Base-by-base conservation (phyloP, 345 rosid species). In the Syzygium aqueum region DNA sequence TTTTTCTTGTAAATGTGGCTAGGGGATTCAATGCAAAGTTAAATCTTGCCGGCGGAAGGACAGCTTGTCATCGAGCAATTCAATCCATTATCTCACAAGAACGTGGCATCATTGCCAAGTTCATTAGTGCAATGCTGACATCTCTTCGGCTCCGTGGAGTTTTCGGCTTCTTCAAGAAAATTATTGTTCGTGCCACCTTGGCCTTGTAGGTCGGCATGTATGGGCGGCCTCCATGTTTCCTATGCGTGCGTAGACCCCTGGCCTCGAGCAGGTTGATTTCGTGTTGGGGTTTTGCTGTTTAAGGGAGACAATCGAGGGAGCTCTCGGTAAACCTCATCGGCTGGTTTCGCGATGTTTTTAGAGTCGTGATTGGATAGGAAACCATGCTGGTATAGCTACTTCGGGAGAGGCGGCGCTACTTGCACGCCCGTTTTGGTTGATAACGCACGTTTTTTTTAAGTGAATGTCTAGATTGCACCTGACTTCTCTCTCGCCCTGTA, bases 371-470 rank as follows among this genome's bases (percentile, higher is more conserved):
- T 17, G 12, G 19, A 25, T 73, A 19, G 80, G 21, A 37, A 37
- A 37, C 80, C 80, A 19, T 10, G 80, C 49, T 22, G 49, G 49
- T 73, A 19, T 33, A 4, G 49, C 80, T 17, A 19, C 27, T 33
- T 2, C 1, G 19, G 2, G 0, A 73, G 21, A 73, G 7, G 80
- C 0, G 3, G 23, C 2, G 1, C 49, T 33, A 19, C 9, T 2
- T 10, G 27, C 25, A 19, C 22, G 13, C 49, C 15, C 11, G 0
- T 33, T 73, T 22, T 7, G 80, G 25, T 67, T n/a, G 19, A 13
- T n/a, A 14, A 61, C 0, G 19, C 33, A n/a, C 37, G 16, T 4
- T n/a, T n/a, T 59, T 59, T n/a, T n/a, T 6, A 61, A 7, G 73
- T 61, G 73, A 61, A 61, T 61, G 12, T 61, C 19, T 61, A n/a